A percentile compares a stretch with the other conserved stretches of the same genome.
These are phyloP conservation scores for Lichtheimia ornata DNA, from an alignment of 371 early-diverging fungal genomes.

Conservation along the genomic window DNA sequence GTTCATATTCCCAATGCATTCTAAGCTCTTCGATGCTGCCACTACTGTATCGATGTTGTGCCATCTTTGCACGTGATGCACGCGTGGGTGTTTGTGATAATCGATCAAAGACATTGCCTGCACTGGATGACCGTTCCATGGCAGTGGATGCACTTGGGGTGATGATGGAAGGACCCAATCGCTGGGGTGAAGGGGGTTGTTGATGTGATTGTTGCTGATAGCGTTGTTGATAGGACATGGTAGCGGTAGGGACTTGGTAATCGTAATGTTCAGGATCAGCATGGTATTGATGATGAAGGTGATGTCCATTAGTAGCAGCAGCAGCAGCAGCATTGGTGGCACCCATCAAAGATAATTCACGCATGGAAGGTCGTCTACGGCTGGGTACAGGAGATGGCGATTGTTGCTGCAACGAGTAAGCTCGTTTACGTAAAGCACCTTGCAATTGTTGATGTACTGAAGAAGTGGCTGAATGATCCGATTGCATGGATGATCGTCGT, in stretches of 20 bases:
- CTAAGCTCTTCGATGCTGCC: slow-evolving; percentile 47
- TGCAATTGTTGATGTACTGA: slow-evolving; percentile 16
- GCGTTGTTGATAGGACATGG: slow-evolving; percentile 23
- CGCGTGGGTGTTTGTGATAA: slow-evolving; percentile 50
- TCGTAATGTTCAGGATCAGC: slow-evolving; percentile 4
- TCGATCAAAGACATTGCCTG: slow-evolving; percentile 47
- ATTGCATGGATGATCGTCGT: slow-evolving; percentile 44
- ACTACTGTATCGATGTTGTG: slow-evolving; percentile 41
- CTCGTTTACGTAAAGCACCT: slow-evolving; percentile 24
- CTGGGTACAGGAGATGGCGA: slow-evolving; percentile 14
- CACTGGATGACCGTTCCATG: slow-evolving; percentile 31
- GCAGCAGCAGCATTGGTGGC: neutral
- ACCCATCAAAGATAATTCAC: slow-evolving; percentile 21
- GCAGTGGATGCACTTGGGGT: slow-evolving; percentile 19
- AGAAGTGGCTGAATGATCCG: slow-evolving; percentile 29
- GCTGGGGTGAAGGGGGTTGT: slow-evolving; percentile 14
- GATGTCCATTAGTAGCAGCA: neutral
- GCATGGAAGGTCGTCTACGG: slow-evolving; percentile 25
- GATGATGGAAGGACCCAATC: slow-evolving; percentile 7
- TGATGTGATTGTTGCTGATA: slow-evolving; percentile 13
- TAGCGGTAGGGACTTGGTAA: slow-evolving; percentile 10
- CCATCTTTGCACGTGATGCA: slow-evolving; percentile 48
- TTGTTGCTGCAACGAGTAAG: slow-evolving; percentile 31
- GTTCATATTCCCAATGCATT: slow-evolving; percentile 37
- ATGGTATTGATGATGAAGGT: slow-evolving; percentile 1